A percentile compares a stretch with the other conserved stretches of the same genome.
These are phyloP conservation scores for Beauveria pseudobassiana DNA, from an alignment of 2,329 filamentous ascomycete species.

Conservation along the genomic window DNA sequence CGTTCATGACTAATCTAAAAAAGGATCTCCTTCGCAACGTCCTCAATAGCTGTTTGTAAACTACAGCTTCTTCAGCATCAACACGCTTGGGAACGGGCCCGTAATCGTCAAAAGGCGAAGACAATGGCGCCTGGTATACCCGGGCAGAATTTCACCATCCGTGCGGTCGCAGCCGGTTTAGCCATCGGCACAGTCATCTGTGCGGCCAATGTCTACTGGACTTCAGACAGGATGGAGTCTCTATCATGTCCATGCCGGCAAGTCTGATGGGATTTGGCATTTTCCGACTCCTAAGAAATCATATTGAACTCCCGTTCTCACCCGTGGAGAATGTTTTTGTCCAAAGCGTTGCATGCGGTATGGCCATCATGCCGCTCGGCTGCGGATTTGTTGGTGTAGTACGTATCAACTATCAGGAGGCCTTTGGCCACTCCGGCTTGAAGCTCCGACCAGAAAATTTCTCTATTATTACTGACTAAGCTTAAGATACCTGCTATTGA, in stretches of 20 bases:
- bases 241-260: conserved; percentile 94
- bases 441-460: neutral
- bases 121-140: conserved; percentile 19
- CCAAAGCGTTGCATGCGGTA: conserved; percentile 89
- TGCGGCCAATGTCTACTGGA: conserved; percentile 96
- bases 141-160: conserved; percentile 71
- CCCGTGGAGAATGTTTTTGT: conserved; percentile 95
- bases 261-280: conserved; percentile 91
- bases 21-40: neutral
- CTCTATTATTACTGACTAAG: neutral
- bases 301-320: conserved; percentile 74
- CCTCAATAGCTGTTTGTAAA: neutral
- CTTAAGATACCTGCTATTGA: conserved; percentile 74
- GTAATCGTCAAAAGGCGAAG: neutral
- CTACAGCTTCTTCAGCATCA: neutral
- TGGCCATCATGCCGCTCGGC: conserved; percentile 93
- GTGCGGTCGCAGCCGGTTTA: conserved; percentile 72
- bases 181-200: conserved; percentile 84
- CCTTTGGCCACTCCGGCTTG: neutral
- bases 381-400: conserved; percentile 90
- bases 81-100: neutral
- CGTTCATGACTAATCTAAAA: conserved; percentile 2
- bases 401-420: conserved; percentile 20
- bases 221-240: conserved; percentile 69
- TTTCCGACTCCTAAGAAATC: conserved; percentile 70